phyloP scores from a whole-genome alignment of 1,139 yeast genomes.

The Geotrichum phurueaensis region DNA sequence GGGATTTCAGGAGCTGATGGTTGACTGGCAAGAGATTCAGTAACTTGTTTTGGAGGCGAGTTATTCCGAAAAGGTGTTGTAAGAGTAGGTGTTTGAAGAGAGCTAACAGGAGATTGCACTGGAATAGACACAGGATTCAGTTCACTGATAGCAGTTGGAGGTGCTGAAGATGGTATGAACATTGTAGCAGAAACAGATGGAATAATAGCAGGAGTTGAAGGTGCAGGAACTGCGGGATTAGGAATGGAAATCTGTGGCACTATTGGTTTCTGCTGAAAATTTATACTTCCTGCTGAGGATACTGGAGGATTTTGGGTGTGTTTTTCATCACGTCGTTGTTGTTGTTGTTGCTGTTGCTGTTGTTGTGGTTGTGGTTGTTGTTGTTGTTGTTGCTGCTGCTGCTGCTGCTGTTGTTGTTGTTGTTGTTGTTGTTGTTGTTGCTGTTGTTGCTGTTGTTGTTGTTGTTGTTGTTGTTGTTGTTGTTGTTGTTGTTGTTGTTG shows the following conservation, averaged over 20 bases:
- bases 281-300: neutral
- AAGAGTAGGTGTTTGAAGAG: neutral
- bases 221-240: neutral
- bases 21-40: neutral
- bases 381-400: neutral
- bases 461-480: neutral
- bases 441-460: neutral
- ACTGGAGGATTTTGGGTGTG: neutral
- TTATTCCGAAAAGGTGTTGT: neutral
- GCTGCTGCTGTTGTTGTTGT: neutral
- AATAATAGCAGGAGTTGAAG: neutral
- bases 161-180: neutral
- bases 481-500: neutral
- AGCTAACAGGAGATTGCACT: neutral
- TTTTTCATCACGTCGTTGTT: neutral
- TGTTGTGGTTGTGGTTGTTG: neutral
- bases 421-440: neutral
- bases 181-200: neutral
- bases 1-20: slow-evolving; percentile 5
- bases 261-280: neutral
- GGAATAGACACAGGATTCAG: neutral
- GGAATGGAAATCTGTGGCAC: neutral
- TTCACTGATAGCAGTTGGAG: neutral
- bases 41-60: neutral
- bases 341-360: neutral